Evolutionary conservation across 225 moss, liverwort and hornwort species (phyloP).

Genomic region (Polytrichum commune): DNA sequence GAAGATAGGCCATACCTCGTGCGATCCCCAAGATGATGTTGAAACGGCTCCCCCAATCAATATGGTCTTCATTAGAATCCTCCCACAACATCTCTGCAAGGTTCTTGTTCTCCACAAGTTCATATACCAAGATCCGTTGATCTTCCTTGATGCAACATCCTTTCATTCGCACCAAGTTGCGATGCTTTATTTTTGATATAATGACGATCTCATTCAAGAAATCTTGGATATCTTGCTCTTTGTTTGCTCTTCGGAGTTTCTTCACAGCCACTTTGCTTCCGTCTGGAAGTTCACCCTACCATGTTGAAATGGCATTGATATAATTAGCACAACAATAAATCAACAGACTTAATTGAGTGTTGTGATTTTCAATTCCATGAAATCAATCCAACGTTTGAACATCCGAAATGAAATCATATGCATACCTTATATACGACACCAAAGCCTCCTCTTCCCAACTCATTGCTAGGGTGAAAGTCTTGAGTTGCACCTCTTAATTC

Average conservation of each 20-base stretch:
- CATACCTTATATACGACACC: conserved; percentile 28
- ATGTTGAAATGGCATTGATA: background rate
- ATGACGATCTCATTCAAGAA: conserved; percentile 22
- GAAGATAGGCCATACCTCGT: conserved; percentile 23
- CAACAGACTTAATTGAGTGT: background rate
- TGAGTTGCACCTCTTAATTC: conserved; percentile 17
- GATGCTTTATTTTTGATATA: conserved; percentile 22
- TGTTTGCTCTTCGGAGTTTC: background rate
- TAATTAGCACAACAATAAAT: background rate
- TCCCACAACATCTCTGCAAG: conserved; percentile 25
- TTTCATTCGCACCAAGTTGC: conserved; percentile 15
- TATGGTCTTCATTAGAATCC: background rate
- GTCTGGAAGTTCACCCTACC: conserved; percentile 16
- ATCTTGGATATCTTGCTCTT: conserved; percentile 12
- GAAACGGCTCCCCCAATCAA: conserved; percentile 19
- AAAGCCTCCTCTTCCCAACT: conserved; percentile 23
- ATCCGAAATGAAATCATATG: background rate
- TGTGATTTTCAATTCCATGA: background rate
- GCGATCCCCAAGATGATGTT: conserved; percentile 30
- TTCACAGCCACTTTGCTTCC: conserved; percentile 25
- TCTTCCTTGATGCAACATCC: conserved; percentile 22
- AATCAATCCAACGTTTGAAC: background rate
- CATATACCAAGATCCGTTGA: conserved; percentile 19
- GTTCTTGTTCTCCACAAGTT: conserved; percentile 19
- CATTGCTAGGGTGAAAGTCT: conserved; percentile 21